Percentiles rank a stretch among this genome's conserved stretches.
phyloP scores from a whole-genome alignment of 257 asterid species.

The Solanum rostratum region DNA sequence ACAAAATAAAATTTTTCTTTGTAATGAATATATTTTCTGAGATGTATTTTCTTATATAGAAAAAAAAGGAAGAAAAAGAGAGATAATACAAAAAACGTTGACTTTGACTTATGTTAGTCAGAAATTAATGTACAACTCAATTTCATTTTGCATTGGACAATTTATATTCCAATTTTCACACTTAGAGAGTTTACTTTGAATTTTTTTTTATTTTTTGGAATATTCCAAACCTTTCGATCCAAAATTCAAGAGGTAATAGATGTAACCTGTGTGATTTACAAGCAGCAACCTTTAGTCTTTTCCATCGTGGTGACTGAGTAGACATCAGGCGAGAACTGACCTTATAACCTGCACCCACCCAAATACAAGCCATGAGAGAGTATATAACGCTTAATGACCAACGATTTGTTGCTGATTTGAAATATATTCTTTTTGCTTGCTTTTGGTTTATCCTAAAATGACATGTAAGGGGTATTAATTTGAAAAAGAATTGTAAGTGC shows the following conservation, averaged over 20 bases:
- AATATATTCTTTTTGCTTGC: not conserved
- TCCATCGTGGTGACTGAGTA: no score
- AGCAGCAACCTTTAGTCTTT: no score
- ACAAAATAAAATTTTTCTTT: not conserved
- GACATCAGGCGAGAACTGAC: no score
- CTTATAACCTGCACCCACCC: no score
- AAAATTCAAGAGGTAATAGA: no score
- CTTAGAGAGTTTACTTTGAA: not conserved
- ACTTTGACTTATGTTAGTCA: not conserved
- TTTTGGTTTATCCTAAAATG: not conserved
- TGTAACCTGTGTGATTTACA: no score
- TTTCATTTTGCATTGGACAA: not conserved
- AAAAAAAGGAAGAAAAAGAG: not conserved
- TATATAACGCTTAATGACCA: no score
- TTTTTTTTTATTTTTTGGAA: no score
- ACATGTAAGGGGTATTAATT: not conserved
- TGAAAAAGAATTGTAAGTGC: no score
- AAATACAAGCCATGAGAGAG: no score
- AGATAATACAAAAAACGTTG: not conserved
- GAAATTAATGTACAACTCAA: not conserved
- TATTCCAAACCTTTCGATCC: no score
- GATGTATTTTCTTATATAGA: not conserved
- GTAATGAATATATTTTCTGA: not conserved
- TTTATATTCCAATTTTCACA: not conserved
- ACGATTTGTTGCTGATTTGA: no score